These are phyloP conservation scores for Diaporthe longicolla DNA, from an alignment of 2,329 filamentous ascomycete genomes.

Conservation along the genomic window DNA sequence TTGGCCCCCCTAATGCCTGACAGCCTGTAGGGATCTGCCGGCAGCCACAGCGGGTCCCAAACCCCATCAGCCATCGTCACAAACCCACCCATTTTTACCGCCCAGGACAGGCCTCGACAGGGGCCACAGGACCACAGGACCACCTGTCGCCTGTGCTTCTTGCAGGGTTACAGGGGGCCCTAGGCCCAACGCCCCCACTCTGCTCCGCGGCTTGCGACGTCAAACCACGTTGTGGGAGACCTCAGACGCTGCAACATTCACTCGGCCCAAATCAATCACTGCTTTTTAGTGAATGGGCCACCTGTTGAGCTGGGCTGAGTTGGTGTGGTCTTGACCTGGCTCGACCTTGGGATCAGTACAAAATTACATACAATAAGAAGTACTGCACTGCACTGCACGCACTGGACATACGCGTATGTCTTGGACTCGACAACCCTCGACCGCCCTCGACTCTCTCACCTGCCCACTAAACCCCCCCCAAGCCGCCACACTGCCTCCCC, in stretches of 20 bases:
- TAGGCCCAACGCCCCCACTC: neutral
- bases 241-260: neutral
- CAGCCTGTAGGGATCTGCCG: constrained; percentile 12
- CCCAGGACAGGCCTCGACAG: neutral
- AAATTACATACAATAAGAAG: neutral
- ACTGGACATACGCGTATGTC: neutral
- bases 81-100: constrained; percentile 16
- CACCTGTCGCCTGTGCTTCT: constrained; percentile 9
- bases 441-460: neutral
- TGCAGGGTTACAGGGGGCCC: constrained; percentile 1
- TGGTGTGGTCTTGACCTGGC: too few relatives aligned
- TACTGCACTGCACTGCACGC: neutral
- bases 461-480: neutral
- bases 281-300: constrained; percentile 5
- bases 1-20: neutral
- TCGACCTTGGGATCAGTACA: too few relatives aligned
- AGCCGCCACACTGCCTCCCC: neutral
- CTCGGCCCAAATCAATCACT: neutral
- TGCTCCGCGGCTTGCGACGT: constrained; percentile 21
- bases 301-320: constrained; percentile 16
- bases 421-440: constrained; percentile 20
- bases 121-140: neutral
- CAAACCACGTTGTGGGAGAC: constrained; percentile 31
- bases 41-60: constrained; percentile 26
- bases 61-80: constrained; percentile 24